These are phyloP conservation scores for Lagenidium giganteum DNA, from an alignment of 352 stramenopile species.

Conservation along the genomic window DNA sequence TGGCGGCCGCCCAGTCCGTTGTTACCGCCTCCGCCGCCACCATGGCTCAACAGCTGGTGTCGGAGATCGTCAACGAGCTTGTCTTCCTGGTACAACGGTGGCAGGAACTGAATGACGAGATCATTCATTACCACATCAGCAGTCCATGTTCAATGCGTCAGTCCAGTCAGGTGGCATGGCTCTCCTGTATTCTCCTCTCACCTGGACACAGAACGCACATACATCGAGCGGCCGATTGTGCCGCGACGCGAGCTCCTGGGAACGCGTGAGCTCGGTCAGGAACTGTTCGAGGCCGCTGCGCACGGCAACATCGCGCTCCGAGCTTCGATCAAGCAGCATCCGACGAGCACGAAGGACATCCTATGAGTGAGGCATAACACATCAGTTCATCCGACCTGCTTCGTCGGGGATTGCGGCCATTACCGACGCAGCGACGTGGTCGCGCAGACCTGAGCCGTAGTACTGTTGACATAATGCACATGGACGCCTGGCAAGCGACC, in stretches of 20 bases:
- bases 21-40: too few relatives aligned
- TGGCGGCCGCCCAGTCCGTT: constrained; percentile 5
- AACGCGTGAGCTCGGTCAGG: constrained; percentile 30
- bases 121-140: too few relatives aligned
- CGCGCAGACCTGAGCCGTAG: constrained; percentile 39
- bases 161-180: neutral
- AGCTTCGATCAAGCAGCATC: constrained; percentile 44
- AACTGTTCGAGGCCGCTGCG: constrained; percentile 39
- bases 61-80: constrained; percentile 27
- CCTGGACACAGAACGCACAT: constrained; percentile 41
- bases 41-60: constrained; percentile 16
- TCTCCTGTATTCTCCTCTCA: too few relatives aligned
- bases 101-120: constrained; percentile 28
- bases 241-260: constrained; percentile 23
- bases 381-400: neutral
- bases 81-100: constrained; percentile 36
- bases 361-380: constrained; percentile 12
- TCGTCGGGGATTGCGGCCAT: too few relatives aligned
- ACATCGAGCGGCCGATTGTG: constrained; percentile 32
- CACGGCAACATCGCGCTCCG: constrained; percentile 17
- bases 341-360: constrained; percentile 45
- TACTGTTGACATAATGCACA: constrained; percentile 44
- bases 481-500: constrained; percentile 29
- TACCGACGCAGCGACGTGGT: constrained; percentile 44
- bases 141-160: neutral